phyloP scores from a whole-genome alignment of 768 basidiomycete species.

The Hygrocybe coccinea region DNA sequence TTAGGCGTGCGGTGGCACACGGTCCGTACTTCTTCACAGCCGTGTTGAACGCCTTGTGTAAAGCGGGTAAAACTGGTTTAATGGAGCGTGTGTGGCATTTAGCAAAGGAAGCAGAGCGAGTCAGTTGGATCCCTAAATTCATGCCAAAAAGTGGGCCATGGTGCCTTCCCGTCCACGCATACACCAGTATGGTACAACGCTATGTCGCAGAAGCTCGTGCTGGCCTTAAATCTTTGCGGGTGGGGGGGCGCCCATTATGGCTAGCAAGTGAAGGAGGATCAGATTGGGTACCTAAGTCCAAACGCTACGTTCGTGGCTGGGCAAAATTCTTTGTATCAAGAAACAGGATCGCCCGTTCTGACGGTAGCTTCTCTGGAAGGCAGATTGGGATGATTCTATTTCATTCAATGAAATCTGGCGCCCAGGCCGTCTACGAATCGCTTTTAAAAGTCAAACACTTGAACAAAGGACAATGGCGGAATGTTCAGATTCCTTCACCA shows the following conservation, averaged over 20 bases:
- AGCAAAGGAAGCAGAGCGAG: constrained; percentile 53
- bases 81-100: constrained; percentile 63
- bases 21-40: constrained; percentile 60
- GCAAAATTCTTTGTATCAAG: constrained; percentile 5
- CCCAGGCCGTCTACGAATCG: constrained; percentile 18
- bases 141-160: constrained; percentile 43
- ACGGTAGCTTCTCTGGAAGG: constrained; percentile 2
- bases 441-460: constrained; percentile 10
- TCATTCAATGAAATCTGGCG: constrained; percentile 8
- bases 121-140: constrained; percentile 40
- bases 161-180: constrained; percentile 61
- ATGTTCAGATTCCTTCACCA: constrained; percentile 34
- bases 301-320: constrained; percentile 14
- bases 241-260: constrained; percentile 8
- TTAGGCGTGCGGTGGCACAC: constrained; percentile 41
- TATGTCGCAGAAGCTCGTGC: constrained; percentile 45
- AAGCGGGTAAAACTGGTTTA: constrained; percentile 48
- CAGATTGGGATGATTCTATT: constrained; percentile 11
- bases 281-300: constrained; percentile 3
- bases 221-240: constrained; percentile 9
- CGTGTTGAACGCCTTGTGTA: constrained; percentile 57
- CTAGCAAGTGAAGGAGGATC: background rate
- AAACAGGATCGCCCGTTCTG: background rate
- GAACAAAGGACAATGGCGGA: constrained; percentile 7
- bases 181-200: constrained; percentile 65